Evolutionary conservation across 192 early-diverging fungal species (phyloP).

Genomic region (Phlyctochytrium arcticum): DNA sequence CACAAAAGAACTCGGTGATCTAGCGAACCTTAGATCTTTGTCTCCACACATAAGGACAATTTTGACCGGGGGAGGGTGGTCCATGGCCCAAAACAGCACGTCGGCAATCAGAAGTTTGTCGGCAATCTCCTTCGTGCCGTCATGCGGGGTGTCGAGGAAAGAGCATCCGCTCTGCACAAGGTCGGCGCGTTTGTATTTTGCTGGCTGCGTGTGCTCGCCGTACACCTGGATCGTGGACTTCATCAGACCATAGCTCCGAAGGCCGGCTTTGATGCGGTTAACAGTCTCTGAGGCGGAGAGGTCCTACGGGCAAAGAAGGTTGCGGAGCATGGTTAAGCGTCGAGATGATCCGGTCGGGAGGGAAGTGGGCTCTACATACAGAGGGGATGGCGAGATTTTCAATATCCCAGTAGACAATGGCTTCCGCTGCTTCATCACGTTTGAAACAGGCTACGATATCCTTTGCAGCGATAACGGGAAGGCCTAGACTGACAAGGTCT

Average conservation of each 20-base stretch:
- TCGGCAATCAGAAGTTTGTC: not conserved
- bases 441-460: not conserved
- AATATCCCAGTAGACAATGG: not conserved
- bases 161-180: not conserved
- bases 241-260: not conserved
- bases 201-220: not conserved
- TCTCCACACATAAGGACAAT: not conserved
- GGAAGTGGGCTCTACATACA: not conserved
- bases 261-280: not conserved
- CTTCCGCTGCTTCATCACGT: not conserved
- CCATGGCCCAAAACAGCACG: not conserved
- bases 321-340: too few species aligned
- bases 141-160: not conserved
- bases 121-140: not conserved
- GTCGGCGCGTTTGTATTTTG: not conserved
- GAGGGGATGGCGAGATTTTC: not conserved
- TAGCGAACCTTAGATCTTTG: not conserved
- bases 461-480: not conserved
- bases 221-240: not conserved
- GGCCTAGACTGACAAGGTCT: not conserved
- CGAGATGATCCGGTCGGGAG: too few species aligned
- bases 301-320: too few species aligned
- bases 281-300: not conserved
- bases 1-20: too few species aligned
- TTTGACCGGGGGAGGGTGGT: not conserved